phyloP scores from a whole-genome alignment of 2,329 filamentous ascomycete species.

The Phaeosphaeria sp. region DNA sequence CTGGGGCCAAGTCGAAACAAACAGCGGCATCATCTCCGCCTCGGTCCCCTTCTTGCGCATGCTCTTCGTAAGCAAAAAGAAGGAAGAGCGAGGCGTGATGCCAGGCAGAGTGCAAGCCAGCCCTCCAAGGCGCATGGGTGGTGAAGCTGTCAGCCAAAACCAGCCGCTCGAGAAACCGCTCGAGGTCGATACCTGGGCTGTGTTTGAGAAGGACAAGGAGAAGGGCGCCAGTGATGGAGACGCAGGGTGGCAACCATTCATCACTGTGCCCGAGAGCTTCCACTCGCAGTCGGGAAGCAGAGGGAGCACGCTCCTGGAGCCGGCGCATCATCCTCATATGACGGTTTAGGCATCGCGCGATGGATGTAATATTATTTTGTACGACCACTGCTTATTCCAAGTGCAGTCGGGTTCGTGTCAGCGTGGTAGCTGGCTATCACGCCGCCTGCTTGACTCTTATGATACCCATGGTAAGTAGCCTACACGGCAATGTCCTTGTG shows the following conservation, averaged over 20 bases:
- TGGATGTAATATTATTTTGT: not conserved
- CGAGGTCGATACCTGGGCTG: slow-evolving; percentile 27
- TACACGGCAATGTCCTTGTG: not conserved
- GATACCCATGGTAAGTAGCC: slow-evolving; percentile 7
- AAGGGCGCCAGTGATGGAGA: slow-evolving; percentile 13
- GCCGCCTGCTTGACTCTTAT: slow-evolving; percentile 9
- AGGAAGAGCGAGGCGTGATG: slow-evolving; percentile 14
- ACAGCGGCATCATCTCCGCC: slow-evolving; percentile 55
- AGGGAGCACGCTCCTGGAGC: slow-evolving; percentile 25
- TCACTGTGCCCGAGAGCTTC: slow-evolving; percentile 42
- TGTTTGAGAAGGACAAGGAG: slow-evolving; percentile 22
- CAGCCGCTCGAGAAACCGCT: slow-evolving; percentile 20
- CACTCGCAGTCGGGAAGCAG: slow-evolving; percentile 23
- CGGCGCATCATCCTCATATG: slow-evolving; percentile 13
- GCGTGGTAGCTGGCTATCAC: slow-evolving; percentile 32
- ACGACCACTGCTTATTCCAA: not conserved
- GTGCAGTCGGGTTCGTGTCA: slow-evolving; percentile 1
- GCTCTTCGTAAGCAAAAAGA: slow-evolving; percentile 42
- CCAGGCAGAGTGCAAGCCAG: slow-evolving; percentile 16
- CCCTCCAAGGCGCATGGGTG: slow-evolving; percentile 14
- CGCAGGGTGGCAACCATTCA: slow-evolving; percentile 40
- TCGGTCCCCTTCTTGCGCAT: slow-evolving; percentile 54
- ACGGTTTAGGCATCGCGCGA: slow-evolving; percentile 15
- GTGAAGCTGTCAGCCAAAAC: slow-evolving; percentile 12
- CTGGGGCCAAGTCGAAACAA: slow-evolving; percentile 58